Evolutionary conservation across 805 yeast species (phyloP), one percentile per base, ranked within the genome.

Genomic region (Wickerhamiella nectarea): DNA sequence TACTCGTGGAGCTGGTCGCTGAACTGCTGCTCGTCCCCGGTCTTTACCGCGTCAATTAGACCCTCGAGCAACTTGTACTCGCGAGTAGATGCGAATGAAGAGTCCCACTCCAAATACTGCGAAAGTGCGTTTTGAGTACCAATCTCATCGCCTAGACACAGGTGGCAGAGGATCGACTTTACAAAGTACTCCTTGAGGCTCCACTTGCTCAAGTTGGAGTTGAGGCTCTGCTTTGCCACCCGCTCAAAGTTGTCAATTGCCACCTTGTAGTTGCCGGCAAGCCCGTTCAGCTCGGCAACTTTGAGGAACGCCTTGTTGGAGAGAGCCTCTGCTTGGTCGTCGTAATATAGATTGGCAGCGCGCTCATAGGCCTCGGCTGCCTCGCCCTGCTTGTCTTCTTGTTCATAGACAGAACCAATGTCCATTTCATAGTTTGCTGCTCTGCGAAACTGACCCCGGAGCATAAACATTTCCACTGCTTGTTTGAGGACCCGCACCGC

Each of bases 401-500:
- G 72, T 62, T 89, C 97, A 57, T 82, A 84, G 37, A 89, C 62
- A 52, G 77, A 86, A 9, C 87, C 98, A 56, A 91, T 69, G 59
- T 91, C 98, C 68, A 80, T 75, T 58, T 87, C 80, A 66, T 81
- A 87, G 58, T 85, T 85, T 10, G 98, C 98, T 19, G 94, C 95
- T 60, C 97, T 72, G 60, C 98, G 76, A 65, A 91, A 91, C 61
- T 89, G 95, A 10, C 99, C 99, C 53, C 83, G 76, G 49, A 76
- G 71, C 1, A 94, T 85, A 61, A 87, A 89, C 57, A 84, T 71
- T 49, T 75, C 78, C 48, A 89, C 78, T 0, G 97, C 95, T 53
- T 72, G 72, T 46, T 73, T 71, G 49, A 91, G 68, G 4, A 84
- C 76, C 42, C 78, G 71, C 3, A 86, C 94, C 7, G 93, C 93